Evolutionary conservation across 2,329 filamentous ascomycete species (phyloP).

Genomic region (Aspergillus candidus): DNA sequence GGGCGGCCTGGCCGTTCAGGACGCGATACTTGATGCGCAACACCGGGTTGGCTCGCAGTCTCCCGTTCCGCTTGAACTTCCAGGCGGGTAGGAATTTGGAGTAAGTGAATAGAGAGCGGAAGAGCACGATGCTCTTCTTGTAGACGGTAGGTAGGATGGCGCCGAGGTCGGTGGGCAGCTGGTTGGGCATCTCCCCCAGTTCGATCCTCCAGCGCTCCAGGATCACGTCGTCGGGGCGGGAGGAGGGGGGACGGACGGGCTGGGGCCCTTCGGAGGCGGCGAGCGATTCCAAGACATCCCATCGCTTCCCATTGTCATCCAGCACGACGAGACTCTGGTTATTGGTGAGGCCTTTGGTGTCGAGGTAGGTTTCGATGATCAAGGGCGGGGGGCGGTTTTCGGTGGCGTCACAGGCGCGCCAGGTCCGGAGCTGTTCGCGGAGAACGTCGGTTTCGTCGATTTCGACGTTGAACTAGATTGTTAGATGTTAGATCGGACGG

Average conservation of each 20-base stretch:
- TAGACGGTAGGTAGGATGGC: slow-evolving; percentile 77
- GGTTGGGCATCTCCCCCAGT: slow-evolving; percentile 57
- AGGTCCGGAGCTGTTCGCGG: slow-evolving; percentile 69
- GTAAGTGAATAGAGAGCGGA: slow-evolving; percentile 78
- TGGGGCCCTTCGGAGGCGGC: slow-evolving; percentile 52
- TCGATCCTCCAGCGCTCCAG: slow-evolving; percentile 89
- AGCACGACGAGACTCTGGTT: slow-evolving; percentile 82
- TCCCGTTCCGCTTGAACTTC: slow-evolving; percentile 72
- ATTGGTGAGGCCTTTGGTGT: slow-evolving; percentile 68
- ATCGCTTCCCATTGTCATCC: slow-evolving; percentile 84
- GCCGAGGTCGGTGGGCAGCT: slow-evolving; percentile 51
- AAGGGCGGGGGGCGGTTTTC: slow-evolving; percentile 74
- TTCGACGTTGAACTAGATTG: slow-evolving; percentile 85
- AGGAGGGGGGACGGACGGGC: slow-evolving; percentile 40
- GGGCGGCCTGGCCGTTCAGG: slow-evolving; percentile 50
- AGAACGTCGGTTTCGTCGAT: slow-evolving; percentile 89
- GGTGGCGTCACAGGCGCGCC: slow-evolving; percentile 73
- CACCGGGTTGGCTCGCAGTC: slow-evolving; percentile 56
- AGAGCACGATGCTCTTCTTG: slow-evolving; percentile 94
- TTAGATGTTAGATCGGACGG: neutral
- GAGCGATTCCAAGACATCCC: slow-evolving; percentile 83
- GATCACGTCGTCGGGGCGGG: slow-evolving; percentile 62
- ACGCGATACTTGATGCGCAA: slow-evolving; percentile 79
- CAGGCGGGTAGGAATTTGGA: slow-evolving; percentile 78
- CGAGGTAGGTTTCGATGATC: slow-evolving; percentile 84